Conservation (phyloP, 208 protist genomes). For the Endotrypanum monterogeii region DNA sequence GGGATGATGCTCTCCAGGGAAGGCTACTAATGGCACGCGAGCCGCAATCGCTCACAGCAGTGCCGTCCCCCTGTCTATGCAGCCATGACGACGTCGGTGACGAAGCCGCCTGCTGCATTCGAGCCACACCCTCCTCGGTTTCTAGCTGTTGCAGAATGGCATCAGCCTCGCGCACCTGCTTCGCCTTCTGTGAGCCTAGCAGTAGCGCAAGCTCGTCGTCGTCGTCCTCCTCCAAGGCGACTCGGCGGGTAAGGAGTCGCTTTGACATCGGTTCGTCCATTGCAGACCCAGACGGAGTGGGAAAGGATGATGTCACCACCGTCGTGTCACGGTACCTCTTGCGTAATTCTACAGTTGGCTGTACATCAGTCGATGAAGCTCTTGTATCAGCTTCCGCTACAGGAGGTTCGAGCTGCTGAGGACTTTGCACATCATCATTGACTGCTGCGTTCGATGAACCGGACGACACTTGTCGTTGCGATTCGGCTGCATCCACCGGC, state of each 20-base stretch:
- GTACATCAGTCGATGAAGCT: neutral
- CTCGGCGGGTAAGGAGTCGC: constrained; percentile 14
- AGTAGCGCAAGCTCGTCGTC: constrained; percentile 83
- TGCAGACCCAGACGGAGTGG: constrained; percentile 2
- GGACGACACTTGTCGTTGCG: neutral
- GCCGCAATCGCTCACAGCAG: neutral
- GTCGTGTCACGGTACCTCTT: constrained; percentile 6
- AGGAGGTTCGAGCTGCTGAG: neutral
- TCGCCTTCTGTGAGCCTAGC: constrained; percentile 59
- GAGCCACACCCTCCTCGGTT: neutral
- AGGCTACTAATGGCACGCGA: constrained; percentile 41
- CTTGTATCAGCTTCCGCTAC: neutral
- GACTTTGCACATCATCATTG: neutral
- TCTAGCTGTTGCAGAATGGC: constrained; percentile 15
- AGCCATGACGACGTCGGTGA: neutral
- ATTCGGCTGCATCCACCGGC: constrained; percentile 7
- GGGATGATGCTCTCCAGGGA: constrained; percentile 54
- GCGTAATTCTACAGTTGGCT: neutral
- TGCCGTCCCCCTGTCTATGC: neutral
- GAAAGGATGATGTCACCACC: neutral
- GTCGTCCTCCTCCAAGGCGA: constrained; percentile 30
- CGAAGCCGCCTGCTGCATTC: constrained; percentile 8
- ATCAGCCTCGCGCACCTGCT: constrained; percentile 36
- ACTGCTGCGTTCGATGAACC: constrained; percentile 2
- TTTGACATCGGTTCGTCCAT: constrained; percentile 1